Percentiles rank a stretch among this genome's conserved stretches.
Evolutionary conservation across 2,329 filamentous ascomycete genomes (phyloP).

Genomic region (Pseudogymnoascus sp.): DNA sequence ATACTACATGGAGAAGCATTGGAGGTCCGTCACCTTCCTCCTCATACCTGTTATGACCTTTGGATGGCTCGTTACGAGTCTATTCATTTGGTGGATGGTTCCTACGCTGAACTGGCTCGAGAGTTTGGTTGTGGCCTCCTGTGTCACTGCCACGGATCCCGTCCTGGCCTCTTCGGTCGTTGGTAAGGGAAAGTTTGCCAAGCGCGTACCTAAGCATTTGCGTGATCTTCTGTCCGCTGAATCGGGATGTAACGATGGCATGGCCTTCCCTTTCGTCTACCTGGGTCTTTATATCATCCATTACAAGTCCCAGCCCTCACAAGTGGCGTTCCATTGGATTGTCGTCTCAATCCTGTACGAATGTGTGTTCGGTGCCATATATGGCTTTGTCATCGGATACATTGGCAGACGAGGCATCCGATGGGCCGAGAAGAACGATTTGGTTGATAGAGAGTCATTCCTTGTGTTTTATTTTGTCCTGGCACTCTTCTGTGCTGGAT

Average conservation of each 20-base stretch:
- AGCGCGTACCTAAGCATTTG: slow-evolving; percentile 94
- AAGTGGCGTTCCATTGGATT: slow-evolving; percentile 80
- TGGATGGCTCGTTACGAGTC: slow-evolving; percentile 85
- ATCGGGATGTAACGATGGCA: slow-evolving; percentile 98
- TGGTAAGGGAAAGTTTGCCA: slow-evolving; percentile 97
- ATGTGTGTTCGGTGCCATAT: slow-evolving; percentile 86
- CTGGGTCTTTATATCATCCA: slow-evolving; percentile 83
- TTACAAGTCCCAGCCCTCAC: slow-evolving; percentile 60
- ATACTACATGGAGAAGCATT: slow-evolving; percentile 96
- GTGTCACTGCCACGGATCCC: slow-evolving; percentile 94
- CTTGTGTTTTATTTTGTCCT: slow-evolving; percentile 98
- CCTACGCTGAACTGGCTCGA: slow-evolving; percentile 78
- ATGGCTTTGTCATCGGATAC: slow-evolving; percentile 82
- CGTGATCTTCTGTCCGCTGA: slow-evolving; percentile 91
- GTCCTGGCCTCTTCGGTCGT: slow-evolving; percentile 96
- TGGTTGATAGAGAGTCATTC: slow-evolving; percentile 95
- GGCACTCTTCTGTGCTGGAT: slow-evolving; percentile 90
- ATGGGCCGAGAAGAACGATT: slow-evolving; percentile 70
- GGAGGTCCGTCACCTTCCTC: slow-evolving; percentile 82
- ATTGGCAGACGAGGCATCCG: slow-evolving; percentile 86
- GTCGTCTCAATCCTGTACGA: slow-evolving; percentile 89
- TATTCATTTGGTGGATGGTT: slow-evolving; percentile 92
- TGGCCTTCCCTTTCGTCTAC: slow-evolving; percentile 98
- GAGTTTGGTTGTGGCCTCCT: slow-evolving; percentile 78
- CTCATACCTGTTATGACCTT: slow-evolving; percentile 95